Evolutionary conservation across 192 early-diverging fungal species (phyloP).

Genomic region (Coemansia sp.): DNA sequence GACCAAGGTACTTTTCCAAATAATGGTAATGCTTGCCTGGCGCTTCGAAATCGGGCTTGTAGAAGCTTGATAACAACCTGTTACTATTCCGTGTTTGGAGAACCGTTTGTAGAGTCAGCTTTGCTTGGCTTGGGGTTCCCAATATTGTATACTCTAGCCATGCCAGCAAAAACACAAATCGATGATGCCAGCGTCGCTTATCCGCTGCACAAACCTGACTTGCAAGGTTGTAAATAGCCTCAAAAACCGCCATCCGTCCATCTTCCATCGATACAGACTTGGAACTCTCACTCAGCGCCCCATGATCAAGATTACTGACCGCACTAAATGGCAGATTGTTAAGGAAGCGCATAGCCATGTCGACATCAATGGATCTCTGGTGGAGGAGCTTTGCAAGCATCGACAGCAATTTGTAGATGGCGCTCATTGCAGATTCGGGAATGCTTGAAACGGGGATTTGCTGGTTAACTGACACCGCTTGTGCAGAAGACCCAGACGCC

Average conservation of each 20-base stretch:
- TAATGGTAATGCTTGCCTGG: constrained; percentile 55
- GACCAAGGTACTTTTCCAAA: constrained; percentile 45
- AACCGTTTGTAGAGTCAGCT: constrained; percentile 35
- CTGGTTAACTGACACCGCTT: not conserved
- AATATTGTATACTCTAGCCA: constrained; percentile 44
- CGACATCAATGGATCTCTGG: constrained; percentile 11
- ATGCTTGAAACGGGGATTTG: constrained; percentile 3
- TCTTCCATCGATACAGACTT: not conserved
- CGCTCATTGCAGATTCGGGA: constrained; percentile 26
- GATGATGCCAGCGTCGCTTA: constrained; percentile 49
- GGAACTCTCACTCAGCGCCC: not conserved
- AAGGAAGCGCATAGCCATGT: constrained; percentile 31
- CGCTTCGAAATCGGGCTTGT: constrained; percentile 52
- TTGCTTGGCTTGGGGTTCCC: constrained; percentile 29
- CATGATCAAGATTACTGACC: not conserved
- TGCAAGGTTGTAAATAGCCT: constrained; percentile 21
- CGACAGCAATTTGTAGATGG: constrained; percentile 42
- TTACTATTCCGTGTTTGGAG: constrained; percentile 42
- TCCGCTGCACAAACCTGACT: constrained; percentile 35
- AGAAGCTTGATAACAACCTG: constrained; percentile 51
- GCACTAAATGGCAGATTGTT: constrained; percentile 22
- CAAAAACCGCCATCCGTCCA: constrained; percentile 1
- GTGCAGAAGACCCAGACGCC: not conserved
- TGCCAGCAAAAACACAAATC: constrained; percentile 34
- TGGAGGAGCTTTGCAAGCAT: constrained; percentile 34